Conservation (phyloP, 2,329 filamentous ascomycete species). For the Fusarium pseudograminearum region DNA sequence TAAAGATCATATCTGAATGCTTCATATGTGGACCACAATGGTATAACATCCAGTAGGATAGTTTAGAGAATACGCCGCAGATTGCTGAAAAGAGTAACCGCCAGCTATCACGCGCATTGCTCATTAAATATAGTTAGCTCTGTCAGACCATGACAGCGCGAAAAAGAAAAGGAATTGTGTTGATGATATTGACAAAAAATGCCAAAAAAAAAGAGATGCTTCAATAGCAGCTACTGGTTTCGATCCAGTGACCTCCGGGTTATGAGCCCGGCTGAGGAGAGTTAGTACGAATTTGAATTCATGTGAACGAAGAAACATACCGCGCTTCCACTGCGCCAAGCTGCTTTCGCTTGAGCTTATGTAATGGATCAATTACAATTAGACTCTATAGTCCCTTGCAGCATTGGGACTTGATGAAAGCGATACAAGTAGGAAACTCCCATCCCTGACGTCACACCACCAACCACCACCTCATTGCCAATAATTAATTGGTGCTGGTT, state of each 20-base stretch:
- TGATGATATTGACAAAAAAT: not conserved
- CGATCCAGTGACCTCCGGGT: constrained; percentile 42
- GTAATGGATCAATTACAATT: accelerated
- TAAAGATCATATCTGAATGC: no score
- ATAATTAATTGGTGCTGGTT: not conserved
- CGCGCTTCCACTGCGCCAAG: constrained; percentile 43
- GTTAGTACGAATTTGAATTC: constrained; percentile 10
- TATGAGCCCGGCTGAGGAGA: constrained; percentile 38
- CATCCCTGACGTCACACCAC: not conserved
- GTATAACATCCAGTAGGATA: no score
- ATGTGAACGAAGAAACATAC: constrained; percentile 18
- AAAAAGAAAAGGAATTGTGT: no score
- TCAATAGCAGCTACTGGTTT: constrained; percentile 37
- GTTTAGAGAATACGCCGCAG: no score
- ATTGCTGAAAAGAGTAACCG: no score
- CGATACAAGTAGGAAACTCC: not conserved
- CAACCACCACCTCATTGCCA: not conserved
- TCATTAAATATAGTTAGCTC: no score
- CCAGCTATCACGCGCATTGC: no score
- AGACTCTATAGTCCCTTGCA: accelerated
- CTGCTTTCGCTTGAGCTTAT: constrained; percentile 38
- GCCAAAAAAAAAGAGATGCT: constrained; percentile 2
- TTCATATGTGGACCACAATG: no score
- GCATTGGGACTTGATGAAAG: not conserved
- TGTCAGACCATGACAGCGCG: no score